Evolutionary conservation across 768 basidiomycete genomes (phyloP).

Genomic region (Calocybe gangraenosa): DNA sequence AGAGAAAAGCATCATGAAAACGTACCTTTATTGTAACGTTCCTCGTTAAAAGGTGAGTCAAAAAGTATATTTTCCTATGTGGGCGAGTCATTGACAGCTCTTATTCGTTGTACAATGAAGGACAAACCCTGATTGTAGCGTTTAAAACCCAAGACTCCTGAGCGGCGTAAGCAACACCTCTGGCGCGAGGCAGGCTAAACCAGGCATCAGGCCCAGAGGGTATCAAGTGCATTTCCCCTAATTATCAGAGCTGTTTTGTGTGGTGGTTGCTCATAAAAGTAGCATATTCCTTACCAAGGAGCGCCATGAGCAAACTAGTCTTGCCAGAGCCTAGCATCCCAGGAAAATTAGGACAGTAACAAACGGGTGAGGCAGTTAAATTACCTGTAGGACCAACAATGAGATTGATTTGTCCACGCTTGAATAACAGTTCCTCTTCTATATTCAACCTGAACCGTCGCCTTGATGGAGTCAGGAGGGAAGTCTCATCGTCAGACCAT

Average conservation of each 20-base stretch:
- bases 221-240: conserved; percentile 66
- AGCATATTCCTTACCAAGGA: conserved; percentile 31
- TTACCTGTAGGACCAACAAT: conserved; percentile 52
- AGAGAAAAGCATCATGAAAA: neutral
- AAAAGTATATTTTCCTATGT: conserved; percentile 75
- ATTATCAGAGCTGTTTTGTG: neutral
- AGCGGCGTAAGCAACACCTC: conserved; percentile 73
- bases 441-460: conserved; percentile 48
- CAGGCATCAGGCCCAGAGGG: conserved; percentile 49
- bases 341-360: neutral
- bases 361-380: neutral
- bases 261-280: no score
- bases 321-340: conserved; percentile 39
- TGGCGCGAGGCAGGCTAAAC: conserved; percentile 63
- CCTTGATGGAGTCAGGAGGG: conserved; percentile 33
- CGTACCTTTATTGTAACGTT: conserved; percentile 57
- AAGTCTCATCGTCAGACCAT: conserved; percentile 39
- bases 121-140: conserved; percentile 56
- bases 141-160: conserved; percentile 86
- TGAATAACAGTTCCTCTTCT: conserved; percentile 51
- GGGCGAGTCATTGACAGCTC: neutral
- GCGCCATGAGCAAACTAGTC: conserved; percentile 60
- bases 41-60: conserved; percentile 68
- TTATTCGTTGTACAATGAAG: no score
- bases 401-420: conserved; percentile 46